Conservation (phyloP, 1,139 yeast genomes). For the Pichia sp. region DNA sequence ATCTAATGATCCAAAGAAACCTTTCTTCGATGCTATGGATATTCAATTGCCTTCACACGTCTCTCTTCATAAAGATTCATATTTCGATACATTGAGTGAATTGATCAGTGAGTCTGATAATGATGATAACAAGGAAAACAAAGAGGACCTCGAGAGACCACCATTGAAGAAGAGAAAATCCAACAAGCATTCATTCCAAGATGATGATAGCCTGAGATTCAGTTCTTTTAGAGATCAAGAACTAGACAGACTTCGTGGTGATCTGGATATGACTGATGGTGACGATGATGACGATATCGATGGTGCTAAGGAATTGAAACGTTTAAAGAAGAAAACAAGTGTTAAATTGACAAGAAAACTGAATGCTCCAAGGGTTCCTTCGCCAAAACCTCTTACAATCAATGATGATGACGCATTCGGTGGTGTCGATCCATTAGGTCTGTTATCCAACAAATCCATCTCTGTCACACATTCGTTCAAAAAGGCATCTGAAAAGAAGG, state of each 20-base stretch:
- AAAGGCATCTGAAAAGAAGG: conserved; percentile 15
- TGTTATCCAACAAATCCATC: conserved; percentile 18
- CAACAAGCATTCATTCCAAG: conserved; percentile 25
- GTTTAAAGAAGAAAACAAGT: conserved; percentile 22
- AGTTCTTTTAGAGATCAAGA: conserved; percentile 18
- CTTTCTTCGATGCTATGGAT: conserved; percentile 18
- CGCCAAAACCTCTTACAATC: background rate
- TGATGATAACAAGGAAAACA: conserved; percentile 20
- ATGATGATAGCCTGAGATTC: conserved; percentile 35
- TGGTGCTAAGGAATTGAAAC: conserved; percentile 30
- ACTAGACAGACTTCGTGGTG: conserved; percentile 5
- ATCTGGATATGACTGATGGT: conserved; percentile 9
- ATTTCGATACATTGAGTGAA: conserved; percentile 14
- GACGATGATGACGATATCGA: conserved; percentile 26
- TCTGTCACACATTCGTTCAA: conserved; percentile 26
- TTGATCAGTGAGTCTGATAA: conserved; percentile 31
- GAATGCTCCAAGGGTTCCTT: conserved; percentile 5
- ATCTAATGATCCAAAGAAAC: conserved; percentile 25
- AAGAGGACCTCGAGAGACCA: conserved; percentile 10
- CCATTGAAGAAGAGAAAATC: conserved; percentile 24
- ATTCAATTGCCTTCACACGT: conserved; percentile 17
- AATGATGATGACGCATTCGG: conserved; percentile 10
- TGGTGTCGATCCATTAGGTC: conserved; percentile 5
- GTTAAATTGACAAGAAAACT: conserved; percentile 15
- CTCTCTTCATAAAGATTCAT: conserved; percentile 15